phyloP scores from a whole-genome alignment of 768 basidiomycete species.

The Leucocoprinus birnbaumii region DNA sequence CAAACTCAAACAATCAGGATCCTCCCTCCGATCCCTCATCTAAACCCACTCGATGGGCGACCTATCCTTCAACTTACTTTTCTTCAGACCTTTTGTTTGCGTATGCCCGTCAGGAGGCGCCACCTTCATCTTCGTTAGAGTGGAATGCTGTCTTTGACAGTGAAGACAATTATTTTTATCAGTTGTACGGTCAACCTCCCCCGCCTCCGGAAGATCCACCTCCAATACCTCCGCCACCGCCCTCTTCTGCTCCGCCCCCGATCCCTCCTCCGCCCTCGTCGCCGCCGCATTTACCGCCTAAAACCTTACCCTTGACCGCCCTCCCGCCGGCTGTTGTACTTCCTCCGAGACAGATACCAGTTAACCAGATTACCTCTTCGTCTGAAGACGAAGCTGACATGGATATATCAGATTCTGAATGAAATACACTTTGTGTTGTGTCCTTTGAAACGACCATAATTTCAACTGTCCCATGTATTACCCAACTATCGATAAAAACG shows the following conservation, averaged over 20 bases:
- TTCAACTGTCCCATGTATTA: too few relatives aligned
- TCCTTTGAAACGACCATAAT: too few relatives aligned
- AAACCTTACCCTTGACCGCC: conserved; percentile 4
- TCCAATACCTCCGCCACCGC: conserved; percentile 31
- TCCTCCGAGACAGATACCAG: too few relatives aligned
- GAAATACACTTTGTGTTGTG: not conserved
- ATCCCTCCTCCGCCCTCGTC: conserved; percentile 14
- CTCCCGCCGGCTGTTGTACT: not conserved
- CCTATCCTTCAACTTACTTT: conserved; percentile 59
- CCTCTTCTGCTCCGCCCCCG: conserved; percentile 12
- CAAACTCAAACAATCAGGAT: not conserved
- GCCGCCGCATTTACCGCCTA: conserved; percentile 15
- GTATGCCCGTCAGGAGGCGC: conserved; percentile 36
- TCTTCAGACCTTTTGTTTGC: conserved; percentile 51
- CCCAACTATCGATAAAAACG: too few relatives aligned
- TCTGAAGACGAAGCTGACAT: conserved; percentile 28
- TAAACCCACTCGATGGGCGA: conserved; percentile 51
- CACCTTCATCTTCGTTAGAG: conserved; percentile 28
- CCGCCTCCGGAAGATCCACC: conserved; percentile 31
- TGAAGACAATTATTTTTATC: conserved; percentile 32
- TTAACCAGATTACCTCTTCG: too few relatives aligned
- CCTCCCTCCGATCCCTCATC: conserved; percentile 1
- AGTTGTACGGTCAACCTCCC: conserved; percentile 17
- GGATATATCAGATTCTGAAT: conserved; percentile 35
- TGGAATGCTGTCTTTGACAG: conserved; percentile 15